Base-by-base conservation (phyloP, 2,329 filamentous ascomycete species). In the Colletotrichum somersetense region DNA sequence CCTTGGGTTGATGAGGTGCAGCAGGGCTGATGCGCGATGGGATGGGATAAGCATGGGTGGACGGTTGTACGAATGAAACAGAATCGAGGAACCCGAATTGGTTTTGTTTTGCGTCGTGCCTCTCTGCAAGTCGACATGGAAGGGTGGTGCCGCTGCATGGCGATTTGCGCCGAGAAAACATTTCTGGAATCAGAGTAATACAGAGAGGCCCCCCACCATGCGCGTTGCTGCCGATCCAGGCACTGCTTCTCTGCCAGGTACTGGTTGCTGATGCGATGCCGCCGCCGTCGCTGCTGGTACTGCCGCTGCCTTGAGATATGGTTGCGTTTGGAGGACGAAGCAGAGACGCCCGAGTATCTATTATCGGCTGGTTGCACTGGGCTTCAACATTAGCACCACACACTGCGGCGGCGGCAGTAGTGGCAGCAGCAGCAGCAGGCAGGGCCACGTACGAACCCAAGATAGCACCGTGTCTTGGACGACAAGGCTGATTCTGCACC, bases 21-120 rank as follows among this genome's bases (percentile, higher is more conserved):
- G 72, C 70, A 74, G 72, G 72, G 69, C 72, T 74, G 72, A 72
- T 69, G 69, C 61, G 72, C 69, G 65, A 72, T 68, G 64, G 62
- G 68, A 65, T 73, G 68, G 46, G 59, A 74, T 44, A 61, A 42
- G 42, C 35, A 59, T 64, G 63, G 63, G 56, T 71, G 63, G 71
- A 61, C 50, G 61, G 63, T 67, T 67, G 63, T 71, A 72, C 67
- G 71, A 62, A 67, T 26, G 48, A 14, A 33, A 67, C 42, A 63
- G 23, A 58, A 44, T 30, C 38, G 26, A 56, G 5, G 35, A 42
- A 38, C 23, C 46, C 55, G 40, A 40, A 71, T 72, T 69, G 69
- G 66, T 33, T 44, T 35, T 40, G 48, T 61, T 44, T 35, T 48
- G 46, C 35, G 33, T 20, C 18, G 61, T 30, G 18, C 66, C 59